Base-by-base conservation (phyloP, 352 stramenopile species). In the Pythium dissimile region DNA sequence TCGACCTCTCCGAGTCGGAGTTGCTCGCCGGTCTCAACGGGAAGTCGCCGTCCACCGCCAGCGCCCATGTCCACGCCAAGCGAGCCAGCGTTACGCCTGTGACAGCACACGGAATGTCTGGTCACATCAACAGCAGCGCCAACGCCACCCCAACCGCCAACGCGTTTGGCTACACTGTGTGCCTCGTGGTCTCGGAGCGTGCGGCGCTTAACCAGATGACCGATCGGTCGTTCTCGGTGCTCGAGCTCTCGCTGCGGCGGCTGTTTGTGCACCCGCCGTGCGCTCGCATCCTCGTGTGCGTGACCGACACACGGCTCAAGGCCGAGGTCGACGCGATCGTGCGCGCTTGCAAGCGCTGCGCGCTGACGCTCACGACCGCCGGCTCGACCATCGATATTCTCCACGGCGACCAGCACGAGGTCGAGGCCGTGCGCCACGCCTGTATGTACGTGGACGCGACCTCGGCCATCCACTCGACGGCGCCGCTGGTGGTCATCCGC, bases 371-470 rank as follows among this genome's bases (percentile, higher is more conserved):
- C 21, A 31, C 12, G 18, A 27, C 15, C 2, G 10, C 35, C 6
- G 8, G 24, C 10, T 32, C 50, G 24, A 39, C 34, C 2, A 56
- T 66, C 28, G 39, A 66, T n/a, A n/a, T 66, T 16, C 44, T 66
- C n/a, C 50, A 61, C 6, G 43, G 59, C 20, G 43, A 66, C 27
- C 23, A 49, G 10, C 24, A 52, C 45, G 44, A 55, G n/a, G 35
- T 50, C 20, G 41, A 42, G n/a, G 49, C 59, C 6, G 35, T 66
- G 13, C 59, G 49, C 15, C 43, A 61, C 20, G 59, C 59, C 35
- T 66, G 50, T n/a, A 66, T 61, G 50, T 61, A 66, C 23, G 15
- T 60, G 27, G 58, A 66, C 16, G 59, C 59, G 13, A 52, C 59
- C 9, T 18, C 35, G 15, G 10, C 41, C 5, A 8, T n/a, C 13